Conservation (phyloP, 1,139 yeast species). For the Protomyces gravidus region DNA sequence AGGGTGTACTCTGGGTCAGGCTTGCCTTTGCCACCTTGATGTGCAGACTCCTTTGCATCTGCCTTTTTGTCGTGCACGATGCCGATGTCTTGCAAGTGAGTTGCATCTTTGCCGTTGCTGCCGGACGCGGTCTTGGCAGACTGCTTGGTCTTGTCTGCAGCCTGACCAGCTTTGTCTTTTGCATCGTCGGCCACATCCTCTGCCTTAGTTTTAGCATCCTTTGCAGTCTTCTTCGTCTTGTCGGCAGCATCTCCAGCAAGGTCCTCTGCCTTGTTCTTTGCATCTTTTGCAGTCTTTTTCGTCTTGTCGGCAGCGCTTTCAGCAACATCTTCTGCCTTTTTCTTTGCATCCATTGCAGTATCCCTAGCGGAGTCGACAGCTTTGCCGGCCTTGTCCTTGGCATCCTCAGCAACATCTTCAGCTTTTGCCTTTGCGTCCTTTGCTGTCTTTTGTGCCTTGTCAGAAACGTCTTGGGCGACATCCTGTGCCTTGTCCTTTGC, state of each 20-base stretch:
- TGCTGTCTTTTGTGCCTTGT: neutral
- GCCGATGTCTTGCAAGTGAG: constrained; percentile 11
- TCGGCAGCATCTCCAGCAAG: constrained; percentile 1
- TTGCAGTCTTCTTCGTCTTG: constrained; percentile 1
- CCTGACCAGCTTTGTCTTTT: neutral
- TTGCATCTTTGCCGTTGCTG: neutral
- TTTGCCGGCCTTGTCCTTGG: neutral
- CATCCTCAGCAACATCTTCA: neutral
- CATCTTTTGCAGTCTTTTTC: constrained; percentile 5
- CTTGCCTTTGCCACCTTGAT: neutral
- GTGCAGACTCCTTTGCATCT: neutral
- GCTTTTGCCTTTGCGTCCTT: constrained; percentile 1
- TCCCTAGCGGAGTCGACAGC: neutral
- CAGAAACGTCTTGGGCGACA: neutral
- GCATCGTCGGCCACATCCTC: neutral
- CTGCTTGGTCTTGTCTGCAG: neutral
- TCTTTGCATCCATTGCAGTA: constrained; percentile 1
- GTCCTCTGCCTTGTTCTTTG: constrained; percentile 1
- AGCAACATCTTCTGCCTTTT: neutral
- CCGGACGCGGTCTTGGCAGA: neutral
- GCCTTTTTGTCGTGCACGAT: constrained; percentile 11
- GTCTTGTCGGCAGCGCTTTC: neutral
- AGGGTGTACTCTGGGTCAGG: constrained; percentile 2
- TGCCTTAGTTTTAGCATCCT: neutral
- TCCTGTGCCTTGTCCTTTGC: constrained; percentile 1